Conservation (phyloP, 768 basidiomycete species). For the Xerocomus brunneocitrinus region DNA sequence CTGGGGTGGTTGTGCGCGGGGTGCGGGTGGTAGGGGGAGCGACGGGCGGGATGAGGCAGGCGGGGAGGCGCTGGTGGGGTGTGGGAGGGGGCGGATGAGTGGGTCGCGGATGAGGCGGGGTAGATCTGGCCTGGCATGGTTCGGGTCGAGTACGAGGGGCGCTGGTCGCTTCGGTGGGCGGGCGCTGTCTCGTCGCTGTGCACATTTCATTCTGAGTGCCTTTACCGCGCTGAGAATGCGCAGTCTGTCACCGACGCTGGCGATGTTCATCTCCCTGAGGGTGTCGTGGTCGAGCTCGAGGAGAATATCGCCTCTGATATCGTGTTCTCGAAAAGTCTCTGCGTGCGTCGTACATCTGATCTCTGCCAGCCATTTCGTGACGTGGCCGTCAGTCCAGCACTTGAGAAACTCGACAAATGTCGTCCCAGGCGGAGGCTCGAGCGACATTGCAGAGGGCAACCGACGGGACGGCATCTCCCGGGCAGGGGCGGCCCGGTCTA, state of each 20-base stretch:
- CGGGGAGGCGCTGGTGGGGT: constrained; percentile 18
- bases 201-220: constrained; percentile 58
- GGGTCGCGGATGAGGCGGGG: constrained; percentile 68
- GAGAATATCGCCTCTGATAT: constrained; percentile 88
- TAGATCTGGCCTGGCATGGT: constrained; percentile 53
- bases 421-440: constrained; percentile 59
- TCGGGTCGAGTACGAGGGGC: constrained; percentile 67
- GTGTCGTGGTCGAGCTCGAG: constrained; percentile 86
- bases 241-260: constrained; percentile 87
- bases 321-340: constrained; percentile 71
- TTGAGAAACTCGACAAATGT: constrained; percentile 59
- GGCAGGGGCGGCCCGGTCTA: constrained; percentile 37
- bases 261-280: constrained; percentile 86
- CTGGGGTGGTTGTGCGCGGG: constrained; percentile 61
- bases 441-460: constrained; percentile 19
- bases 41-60: constrained; percentile 24
- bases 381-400: constrained; percentile 69
- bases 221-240: constrained; percentile 86
- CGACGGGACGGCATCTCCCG: background rate
- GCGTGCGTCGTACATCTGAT: constrained; percentile 71
- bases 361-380: constrained; percentile 73
- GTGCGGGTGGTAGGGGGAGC: constrained; percentile 50
- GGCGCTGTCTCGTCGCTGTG: background rate
- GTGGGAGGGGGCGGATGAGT: constrained; percentile 34
- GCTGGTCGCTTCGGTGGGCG: constrained; percentile 57